Conservation (phyloP, 2,329 filamentous ascomycete genomes). For the Beauveria bassiana region DNA sequence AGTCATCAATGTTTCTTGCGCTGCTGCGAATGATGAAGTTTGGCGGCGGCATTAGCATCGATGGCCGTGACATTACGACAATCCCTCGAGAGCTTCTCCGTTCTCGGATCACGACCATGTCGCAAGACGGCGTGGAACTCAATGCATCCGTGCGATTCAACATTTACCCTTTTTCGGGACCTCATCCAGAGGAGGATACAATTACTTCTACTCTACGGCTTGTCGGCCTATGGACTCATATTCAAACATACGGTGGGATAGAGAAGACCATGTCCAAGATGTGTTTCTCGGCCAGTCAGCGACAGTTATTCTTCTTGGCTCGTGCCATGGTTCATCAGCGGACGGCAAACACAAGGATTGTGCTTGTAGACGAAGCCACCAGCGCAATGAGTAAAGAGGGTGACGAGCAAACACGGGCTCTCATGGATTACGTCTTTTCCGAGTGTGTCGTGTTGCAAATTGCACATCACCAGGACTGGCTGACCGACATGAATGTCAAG, state of each 20-base stretch:
- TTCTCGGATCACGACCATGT: constrained; percentile 32
- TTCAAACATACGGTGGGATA: neutral
- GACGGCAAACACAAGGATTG: neutral
- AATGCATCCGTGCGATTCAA: constrained; percentile 37
- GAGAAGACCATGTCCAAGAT: neutral
- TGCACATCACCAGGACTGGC: neutral
- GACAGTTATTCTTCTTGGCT: neutral
- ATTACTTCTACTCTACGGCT: neutral
- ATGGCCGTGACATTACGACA: constrained; percentile 30
- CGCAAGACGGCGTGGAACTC: constrained; percentile 38
- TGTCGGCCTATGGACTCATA: neutral
- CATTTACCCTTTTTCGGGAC: constrained; percentile 16
- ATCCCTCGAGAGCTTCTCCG: constrained; percentile 33
- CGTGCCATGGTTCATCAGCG: constrained; percentile 1
- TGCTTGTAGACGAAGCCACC: constrained; percentile 4
- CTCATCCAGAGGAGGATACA: neutral
- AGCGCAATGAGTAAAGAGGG: neutral
- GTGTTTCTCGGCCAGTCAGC: neutral
- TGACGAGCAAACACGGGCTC: neutral
- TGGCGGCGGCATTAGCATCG: constrained; percentile 29
- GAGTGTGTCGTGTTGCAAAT: neutral
- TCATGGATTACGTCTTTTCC: neutral
- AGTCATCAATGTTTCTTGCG: neutral
- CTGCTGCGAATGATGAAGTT: neutral
- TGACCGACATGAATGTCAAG: neutral